Conservation (phyloP, 176 grass and related monocot genomes). For the Triticum timopheevii region DNA sequence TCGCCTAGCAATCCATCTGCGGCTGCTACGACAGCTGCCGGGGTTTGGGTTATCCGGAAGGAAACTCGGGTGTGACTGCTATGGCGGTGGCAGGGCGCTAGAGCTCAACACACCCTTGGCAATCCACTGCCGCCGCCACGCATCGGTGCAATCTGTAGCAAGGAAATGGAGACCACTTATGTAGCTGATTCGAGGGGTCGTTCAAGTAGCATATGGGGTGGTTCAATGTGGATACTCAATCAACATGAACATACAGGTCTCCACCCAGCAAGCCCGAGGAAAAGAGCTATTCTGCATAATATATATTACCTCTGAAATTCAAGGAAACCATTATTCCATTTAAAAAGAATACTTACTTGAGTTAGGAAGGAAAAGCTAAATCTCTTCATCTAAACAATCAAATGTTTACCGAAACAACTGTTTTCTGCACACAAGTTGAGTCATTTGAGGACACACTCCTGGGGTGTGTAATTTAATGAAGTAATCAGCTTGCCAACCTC, state of each 20-base stretch:
- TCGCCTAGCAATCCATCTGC: too few relatives aligned
- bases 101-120: too few relatives aligned
- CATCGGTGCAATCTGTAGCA: constrained; percentile 58
- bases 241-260: constrained; percentile 73
- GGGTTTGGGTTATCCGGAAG: too few relatives aligned
- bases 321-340: constrained; percentile 13
- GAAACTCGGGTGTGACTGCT: too few relatives aligned
- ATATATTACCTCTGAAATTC: constrained; percentile 50
- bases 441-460: neutral
- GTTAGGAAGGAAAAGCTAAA: neutral
- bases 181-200: constrained; percentile 29
- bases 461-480: neutral
- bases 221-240: constrained; percentile 51
- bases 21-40: too few relatives aligned
- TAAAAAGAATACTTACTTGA: neutral
- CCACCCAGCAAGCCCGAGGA: constrained; percentile 61
- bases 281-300: constrained; percentile 67
- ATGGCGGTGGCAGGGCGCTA: too few relatives aligned
- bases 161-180: constrained; percentile 50
- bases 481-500: constrained; percentile 50
- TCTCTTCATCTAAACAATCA: neutral
- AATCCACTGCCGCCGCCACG: constrained; percentile 73
- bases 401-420: neutral
- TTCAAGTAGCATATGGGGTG: constrained; percentile 42
- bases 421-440: neutral